phyloP scores from a whole-genome alignment of 306 rosid species.

The Castanospermum australe region DNA sequence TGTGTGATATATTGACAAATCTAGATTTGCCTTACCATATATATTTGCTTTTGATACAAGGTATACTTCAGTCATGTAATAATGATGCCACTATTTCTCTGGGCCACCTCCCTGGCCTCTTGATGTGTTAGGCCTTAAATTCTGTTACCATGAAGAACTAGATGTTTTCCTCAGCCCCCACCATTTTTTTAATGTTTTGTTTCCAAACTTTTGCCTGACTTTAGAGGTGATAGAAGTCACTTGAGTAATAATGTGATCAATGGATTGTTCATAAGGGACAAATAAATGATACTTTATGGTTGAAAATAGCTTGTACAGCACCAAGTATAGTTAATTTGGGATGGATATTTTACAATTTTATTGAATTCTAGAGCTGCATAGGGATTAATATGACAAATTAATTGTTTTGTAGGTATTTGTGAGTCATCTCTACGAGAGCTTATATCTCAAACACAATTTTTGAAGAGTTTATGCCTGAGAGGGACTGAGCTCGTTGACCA shows the following conservation, averaged over 20 bases:
- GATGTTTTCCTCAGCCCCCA: background rate
- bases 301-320: conserved; percentile 5
- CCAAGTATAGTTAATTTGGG: conserved; percentile 4
- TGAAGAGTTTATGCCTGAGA: conserved; percentile 75
- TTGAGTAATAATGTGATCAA: background rate
- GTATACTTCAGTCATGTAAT: background rate
- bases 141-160: conserved; percentile 17
- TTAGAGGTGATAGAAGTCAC: conserved; percentile 6
- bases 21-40: conserved; percentile 10
- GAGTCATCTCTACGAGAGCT: conserved; percentile 57
- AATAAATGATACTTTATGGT: conserved; percentile 1
- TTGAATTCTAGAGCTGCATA: conserved; percentile 13
- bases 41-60: conserved; percentile 6
- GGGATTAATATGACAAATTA: background rate
- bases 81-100: background rate
- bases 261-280: background rate
- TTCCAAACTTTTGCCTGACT: conserved; percentile 13
- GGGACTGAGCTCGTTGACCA: conserved; percentile 60
- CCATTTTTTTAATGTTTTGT: background rate
- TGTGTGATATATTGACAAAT: conserved; percentile 16
- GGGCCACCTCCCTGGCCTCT: conserved; percentile 2
- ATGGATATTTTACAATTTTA: conserved; percentile 13
- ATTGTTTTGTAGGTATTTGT: conserved; percentile 48
- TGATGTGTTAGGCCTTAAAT: background rate
- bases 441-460: conserved; percentile 55